Evolutionary conservation across 148 eudicot genomes (phyloP).

Genomic region (Dysphania ambrosioides): DNA sequence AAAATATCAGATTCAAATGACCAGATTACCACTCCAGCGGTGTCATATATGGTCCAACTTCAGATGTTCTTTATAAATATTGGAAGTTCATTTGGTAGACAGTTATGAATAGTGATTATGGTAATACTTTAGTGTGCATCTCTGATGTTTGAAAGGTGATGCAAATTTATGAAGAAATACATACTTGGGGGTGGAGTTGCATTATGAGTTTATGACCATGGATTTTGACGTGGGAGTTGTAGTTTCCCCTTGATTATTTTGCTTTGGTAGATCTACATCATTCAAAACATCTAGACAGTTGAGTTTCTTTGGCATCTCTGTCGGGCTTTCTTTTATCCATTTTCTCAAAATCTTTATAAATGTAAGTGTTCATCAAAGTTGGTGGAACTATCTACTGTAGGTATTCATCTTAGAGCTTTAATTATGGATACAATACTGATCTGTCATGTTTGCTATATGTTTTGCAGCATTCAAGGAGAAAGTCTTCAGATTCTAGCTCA

Average conservation of each 20-base stretch:
- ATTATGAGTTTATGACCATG: not conserved
- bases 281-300: no score
- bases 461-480: conserved; percentile 70
- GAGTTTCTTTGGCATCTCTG: not conserved
- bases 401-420: not conserved
- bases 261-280: no score
- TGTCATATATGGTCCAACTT: no score
- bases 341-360: not conserved
- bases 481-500: conserved; percentile 68
- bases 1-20: not conserved
- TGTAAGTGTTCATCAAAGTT: not conserved
- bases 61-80: not conserved
- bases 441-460: conserved; percentile 9
- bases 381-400: not conserved
- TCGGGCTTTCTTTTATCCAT: not conserved
- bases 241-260: not conserved
- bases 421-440: not conserved
- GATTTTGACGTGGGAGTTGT: not conserved
- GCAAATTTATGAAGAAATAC: not conserved
- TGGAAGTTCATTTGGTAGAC: not conserved
- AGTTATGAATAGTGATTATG: not conserved
- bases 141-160: not conserved
- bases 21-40: not conserved
- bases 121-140: not conserved
- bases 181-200: not conserved